Evolutionary conservation across 2,329 filamentous ascomycete species (phyloP), one percentile per base, ranked within the genome.

Genomic region (Moelleriella libera): DNA sequence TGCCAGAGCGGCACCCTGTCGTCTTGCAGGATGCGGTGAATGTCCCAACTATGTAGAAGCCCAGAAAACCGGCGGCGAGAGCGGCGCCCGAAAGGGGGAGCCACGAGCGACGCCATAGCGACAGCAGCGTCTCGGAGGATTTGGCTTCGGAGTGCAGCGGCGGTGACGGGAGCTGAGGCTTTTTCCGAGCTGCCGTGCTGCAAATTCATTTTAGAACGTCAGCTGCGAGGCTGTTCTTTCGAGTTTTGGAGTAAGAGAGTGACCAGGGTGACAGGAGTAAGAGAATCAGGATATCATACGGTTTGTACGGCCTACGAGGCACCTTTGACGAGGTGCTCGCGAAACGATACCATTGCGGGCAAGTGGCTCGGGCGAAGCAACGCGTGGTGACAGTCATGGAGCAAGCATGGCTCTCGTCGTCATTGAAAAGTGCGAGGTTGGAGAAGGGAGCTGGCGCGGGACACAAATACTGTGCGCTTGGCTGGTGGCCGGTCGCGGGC

Each of bases 51-150:
- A 71, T 60, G 61, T 74, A 75, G 57, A 68, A 66, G 51, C 70
- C 69, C n/a, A 75, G 57, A 43, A 66, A 63, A 12, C 67, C 61
- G 9, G 70, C 67, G n/a, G 64, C 57, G 52, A 71, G 58, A 48
- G 70, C 68, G 49, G 68, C 66, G 45, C 71, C 71, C 49, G 71
- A 64, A 30, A 76, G 65, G 8, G 67, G 66, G 21, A 67, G 55
- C 64, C 59, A 71, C 52, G 64, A 65, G 59, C 53, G 62, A 60
- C 54, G 63, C 62, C 54, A 65, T 49, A 67, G 56, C 47, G 56
- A 53, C 47, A 61, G 60, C 51, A 67, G 57, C 44, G 63, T 65
- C 48, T 65, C 59, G n/a, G n/a, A n/a, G 47, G 53, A 51, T 47
- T 57, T 49, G 10, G 52, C 4, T 50, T 51, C 30, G 56, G 58